These are phyloP conservation scores for Tolypocladium ovalisporum DNA, from an alignment of 2,329 filamentous ascomycete genomes.

Conservation along the genomic window DNA sequence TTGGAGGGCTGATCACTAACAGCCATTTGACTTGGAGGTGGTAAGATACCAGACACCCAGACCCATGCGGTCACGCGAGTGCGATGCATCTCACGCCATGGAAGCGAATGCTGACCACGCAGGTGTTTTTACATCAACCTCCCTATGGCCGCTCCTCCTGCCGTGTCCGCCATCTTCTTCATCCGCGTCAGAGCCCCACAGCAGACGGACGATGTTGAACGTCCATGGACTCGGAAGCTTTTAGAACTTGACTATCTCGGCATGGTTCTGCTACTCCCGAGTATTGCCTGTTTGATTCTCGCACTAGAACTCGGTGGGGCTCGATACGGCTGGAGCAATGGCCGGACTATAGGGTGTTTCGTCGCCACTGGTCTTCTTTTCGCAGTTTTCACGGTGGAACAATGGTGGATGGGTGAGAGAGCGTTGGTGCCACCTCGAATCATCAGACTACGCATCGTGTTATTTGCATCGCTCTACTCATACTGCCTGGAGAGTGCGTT, in stretches of 20 bases:
- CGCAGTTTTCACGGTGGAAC: neutral
- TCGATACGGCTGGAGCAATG: neutral
- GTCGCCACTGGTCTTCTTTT: neutral
- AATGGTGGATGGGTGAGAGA: constrained; percentile 1
- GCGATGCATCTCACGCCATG: neutral
- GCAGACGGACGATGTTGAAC: neutral
- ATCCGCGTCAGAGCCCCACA: neutral
- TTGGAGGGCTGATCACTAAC: neutral
- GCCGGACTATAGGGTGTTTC: neutral
- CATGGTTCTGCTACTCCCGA: neutral
- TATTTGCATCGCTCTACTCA: neutral
- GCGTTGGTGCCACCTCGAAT: neutral
- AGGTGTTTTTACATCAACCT: constrained; percentile 1
- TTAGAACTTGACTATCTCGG: neutral
- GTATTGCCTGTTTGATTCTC: neutral
- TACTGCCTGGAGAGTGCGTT: neutral
- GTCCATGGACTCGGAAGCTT: neutral
- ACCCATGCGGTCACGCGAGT: neutral
- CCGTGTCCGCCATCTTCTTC: neutral
- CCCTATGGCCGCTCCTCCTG: neutral
- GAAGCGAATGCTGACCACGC: neutral
- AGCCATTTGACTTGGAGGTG: constrained; percentile 1
- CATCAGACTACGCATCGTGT: neutral
- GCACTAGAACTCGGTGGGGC: neutral
- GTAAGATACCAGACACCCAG: neutral